These are phyloP conservation scores for Metschnikowia rubicola DNA, from an alignment of 805 yeast genomes.

Conservation along the genomic window DNA sequence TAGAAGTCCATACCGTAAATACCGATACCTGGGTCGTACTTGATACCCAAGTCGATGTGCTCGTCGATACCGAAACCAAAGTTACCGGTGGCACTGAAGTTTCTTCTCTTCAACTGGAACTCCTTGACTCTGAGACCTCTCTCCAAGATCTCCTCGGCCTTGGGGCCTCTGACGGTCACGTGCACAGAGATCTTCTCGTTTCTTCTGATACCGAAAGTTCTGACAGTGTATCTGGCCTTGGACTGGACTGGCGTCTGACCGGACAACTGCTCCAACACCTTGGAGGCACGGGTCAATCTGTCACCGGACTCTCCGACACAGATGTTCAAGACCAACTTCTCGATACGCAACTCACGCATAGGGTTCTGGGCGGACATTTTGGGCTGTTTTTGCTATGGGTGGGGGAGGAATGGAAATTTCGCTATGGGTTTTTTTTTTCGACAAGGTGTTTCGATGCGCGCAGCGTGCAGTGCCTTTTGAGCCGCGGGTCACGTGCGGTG, in stretches of 20 bases:
- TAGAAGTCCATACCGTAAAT: constrained; percentile 99
- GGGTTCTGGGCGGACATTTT: constrained; percentile 62
- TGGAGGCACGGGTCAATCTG: constrained; percentile 99
- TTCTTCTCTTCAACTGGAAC: constrained; percentile 89
- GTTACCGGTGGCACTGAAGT: constrained; percentile 99
- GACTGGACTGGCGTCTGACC: constrained; percentile 99
- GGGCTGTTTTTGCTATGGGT: constrained; percentile 10
- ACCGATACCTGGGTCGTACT: constrained; percentile 99
- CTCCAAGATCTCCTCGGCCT: constrained; percentile 96
- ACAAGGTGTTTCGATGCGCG: no score
- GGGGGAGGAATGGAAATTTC: constrained; percentile 1
- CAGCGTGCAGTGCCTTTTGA: no score
- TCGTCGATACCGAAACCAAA: constrained; percentile 99
- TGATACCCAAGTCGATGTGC: constrained; percentile 99
- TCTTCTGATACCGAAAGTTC: constrained; percentile 99
- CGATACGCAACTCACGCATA: constrained; percentile 99
- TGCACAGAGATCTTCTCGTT: constrained; percentile 99
- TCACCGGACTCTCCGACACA: constrained; percentile 99
- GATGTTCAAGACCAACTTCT: constrained; percentile 98
- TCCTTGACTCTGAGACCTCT: constrained; percentile 99
- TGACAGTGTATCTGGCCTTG: constrained; percentile 99
- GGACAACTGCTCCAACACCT: constrained; percentile 98
- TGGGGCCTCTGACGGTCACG: constrained; percentile 99
- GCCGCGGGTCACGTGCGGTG: no score
- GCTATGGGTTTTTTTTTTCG: neutral